phyloP scores from a whole-genome alignment of 495 filamentous ascomycete genomes.

The Amphirosellinia nigrospora region DNA sequence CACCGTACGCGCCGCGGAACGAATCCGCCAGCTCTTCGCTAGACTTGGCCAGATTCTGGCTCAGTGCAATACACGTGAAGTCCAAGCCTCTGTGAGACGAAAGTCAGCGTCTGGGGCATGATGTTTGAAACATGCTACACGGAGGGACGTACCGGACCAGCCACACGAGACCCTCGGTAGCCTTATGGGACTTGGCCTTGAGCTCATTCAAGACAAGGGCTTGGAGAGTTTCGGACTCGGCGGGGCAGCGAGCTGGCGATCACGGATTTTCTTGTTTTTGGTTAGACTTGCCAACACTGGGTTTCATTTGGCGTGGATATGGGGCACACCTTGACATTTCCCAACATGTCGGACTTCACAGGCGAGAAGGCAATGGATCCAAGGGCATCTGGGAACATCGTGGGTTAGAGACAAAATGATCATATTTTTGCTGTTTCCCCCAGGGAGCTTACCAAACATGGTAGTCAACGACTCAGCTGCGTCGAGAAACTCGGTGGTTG shows the following conservation, averaged over 20 bases:
- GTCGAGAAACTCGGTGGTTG: constrained; percentile 87
- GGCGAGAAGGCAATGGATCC: constrained; percentile 81
- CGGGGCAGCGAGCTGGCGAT: constrained; percentile 76
- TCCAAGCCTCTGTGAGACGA: constrained; percentile 73
- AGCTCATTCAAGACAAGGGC: constrained; percentile 83
- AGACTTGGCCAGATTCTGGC: constrained; percentile 70
- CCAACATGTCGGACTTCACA: constrained; percentile 88
- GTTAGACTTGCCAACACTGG: constrained; percentile 23
- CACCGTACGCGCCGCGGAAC: constrained; percentile 83
- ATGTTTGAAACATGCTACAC: not conserved
- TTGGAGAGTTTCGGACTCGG: constrained; percentile 80
- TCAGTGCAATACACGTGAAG: constrained; percentile 86
- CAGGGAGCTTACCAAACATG: constrained; percentile 76
- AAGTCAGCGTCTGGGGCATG: constrained; percentile 10
- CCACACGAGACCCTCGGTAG: constrained; percentile 91
- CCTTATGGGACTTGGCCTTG: constrained; percentile 82
- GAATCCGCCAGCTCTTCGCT: constrained; percentile 78
- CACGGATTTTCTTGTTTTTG: constrained; percentile 79
- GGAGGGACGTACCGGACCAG: constrained; percentile 71
- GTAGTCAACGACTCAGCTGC: constrained; percentile 84
- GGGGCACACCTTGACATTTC: constrained; percentile 82
- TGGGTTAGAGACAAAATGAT: constrained; percentile 7
- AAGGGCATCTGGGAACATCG: constrained; percentile 68
- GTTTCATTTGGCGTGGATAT: not conserved
- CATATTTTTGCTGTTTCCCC: not conserved